Evolutionary conservation across 495 filamentous ascomycete species (phyloP).

Genomic region (Penicillium parvum): DNA sequence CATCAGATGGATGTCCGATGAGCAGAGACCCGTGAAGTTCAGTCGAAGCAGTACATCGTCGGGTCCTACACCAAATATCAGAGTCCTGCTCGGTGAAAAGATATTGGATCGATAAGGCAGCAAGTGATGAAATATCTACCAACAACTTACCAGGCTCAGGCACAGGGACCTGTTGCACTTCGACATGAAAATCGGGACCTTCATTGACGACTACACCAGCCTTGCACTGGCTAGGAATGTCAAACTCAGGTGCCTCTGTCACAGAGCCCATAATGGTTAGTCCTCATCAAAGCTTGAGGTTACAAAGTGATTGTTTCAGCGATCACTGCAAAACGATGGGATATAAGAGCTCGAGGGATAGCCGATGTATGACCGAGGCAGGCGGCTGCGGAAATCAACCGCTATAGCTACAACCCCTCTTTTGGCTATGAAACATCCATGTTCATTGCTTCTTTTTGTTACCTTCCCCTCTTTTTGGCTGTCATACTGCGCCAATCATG

Average conservation of each 20-base stretch:
- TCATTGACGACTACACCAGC: constrained; percentile 52
- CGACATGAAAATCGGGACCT: constrained; percentile 49
- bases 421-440: neutral
- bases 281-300: neutral
- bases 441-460: neutral
- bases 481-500: neutral
- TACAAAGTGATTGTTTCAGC: neutral
- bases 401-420: constrained; percentile 8
- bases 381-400: constrained; percentile 1
- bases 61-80: constrained; percentile 28
- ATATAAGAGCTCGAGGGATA: constrained; percentile 1
- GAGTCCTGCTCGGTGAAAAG: no score
- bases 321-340: neutral
- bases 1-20: constrained; percentile 49
- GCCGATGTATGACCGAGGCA: constrained; percentile 8
- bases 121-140: no score
- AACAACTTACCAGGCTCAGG: constrained; percentile 47
- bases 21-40: constrained; percentile 46
- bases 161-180: constrained; percentile 49
- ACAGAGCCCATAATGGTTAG: constrained; percentile 2
- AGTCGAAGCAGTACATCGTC: constrained; percentile 45
- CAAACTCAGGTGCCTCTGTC: constrained; percentile 6
- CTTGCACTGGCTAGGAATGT: constrained; percentile 51
- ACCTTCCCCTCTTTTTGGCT: neutral
- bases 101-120: no score